Evolutionary conservation across 768 basidiomycete species (phyloP).

Genomic region (Phallus indusiatus): DNA sequence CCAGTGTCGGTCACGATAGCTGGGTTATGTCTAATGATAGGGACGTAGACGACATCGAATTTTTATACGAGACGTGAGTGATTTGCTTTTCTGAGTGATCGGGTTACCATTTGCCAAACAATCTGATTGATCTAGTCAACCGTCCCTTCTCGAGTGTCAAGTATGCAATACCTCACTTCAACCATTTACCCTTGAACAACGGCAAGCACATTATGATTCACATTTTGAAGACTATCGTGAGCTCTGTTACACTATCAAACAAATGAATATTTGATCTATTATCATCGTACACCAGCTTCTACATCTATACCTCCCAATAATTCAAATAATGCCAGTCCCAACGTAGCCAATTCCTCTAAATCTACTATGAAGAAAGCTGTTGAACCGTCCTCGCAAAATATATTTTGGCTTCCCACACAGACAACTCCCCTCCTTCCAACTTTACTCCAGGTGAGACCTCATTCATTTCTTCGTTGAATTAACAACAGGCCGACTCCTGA

Average conservation of each 20-base stretch:
- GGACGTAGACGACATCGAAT: conserved; percentile 12
- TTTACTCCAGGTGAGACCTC: conserved; percentile 48
- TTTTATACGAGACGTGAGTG: conserved; percentile 10
- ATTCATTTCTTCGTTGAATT: not conserved
- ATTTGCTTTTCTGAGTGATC: not conserved
- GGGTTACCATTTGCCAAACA: not conserved
- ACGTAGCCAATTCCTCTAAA: not conserved
- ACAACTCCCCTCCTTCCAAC: conserved; percentile 37
- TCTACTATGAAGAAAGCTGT: not conserved
- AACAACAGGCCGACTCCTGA: not conserved
- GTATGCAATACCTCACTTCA: conserved; percentile 40
- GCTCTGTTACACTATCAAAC: conserved; percentile 16
- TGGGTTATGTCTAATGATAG: not conserved
- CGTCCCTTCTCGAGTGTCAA: conserved; percentile 36
- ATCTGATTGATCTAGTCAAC: conserved; percentile 2
- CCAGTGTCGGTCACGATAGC: not conserved
- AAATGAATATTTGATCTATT: not conserved
- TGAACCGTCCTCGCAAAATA: conserved; percentile 23
- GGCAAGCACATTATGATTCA: conserved; percentile 45
- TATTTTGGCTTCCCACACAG: conserved; percentile 57
- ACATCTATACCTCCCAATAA: not conserved
- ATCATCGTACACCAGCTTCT: not conserved
- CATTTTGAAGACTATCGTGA: conserved; percentile 31
- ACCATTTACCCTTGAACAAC: conserved; percentile 26
- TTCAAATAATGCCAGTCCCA: not conserved